Conservation (phyloP, 1,284 basidiomycete species). For the Taiwanofungus camphoratus region DNA sequence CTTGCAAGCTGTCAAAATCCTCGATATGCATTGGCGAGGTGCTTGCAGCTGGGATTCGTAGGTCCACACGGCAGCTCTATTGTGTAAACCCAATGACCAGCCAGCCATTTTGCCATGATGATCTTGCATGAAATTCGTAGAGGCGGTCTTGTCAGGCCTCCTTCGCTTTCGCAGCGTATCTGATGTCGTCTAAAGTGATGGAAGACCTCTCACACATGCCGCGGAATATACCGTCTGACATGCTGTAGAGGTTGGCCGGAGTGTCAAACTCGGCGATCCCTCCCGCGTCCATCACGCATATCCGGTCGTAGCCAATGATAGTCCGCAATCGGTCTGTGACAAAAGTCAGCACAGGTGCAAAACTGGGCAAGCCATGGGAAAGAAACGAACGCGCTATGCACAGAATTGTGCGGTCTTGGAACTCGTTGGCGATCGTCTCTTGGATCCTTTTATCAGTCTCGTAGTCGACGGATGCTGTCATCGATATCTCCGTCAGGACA, state of each 20-base stretch:
- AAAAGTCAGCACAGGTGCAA: conserved; percentile 6
- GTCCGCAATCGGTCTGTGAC: conserved; percentile 75
- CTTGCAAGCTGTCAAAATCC: too few species aligned
- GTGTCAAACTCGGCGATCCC: conserved; percentile 67
- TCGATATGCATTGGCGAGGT: too few species aligned
- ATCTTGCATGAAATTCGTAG: too few species aligned
- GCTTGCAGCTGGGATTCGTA: too few species aligned
- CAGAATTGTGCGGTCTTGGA: conserved; percentile 72
- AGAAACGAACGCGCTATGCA: conserved; percentile 66
- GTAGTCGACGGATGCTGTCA: conserved; percentile 67
- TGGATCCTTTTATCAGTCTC: conserved; percentile 85
- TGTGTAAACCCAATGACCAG: too few species aligned
- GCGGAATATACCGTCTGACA: conserved; percentile 56
- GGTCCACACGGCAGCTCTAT: too few species aligned
- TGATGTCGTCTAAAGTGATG: conserved; percentile 65
- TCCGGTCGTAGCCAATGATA: conserved; percentile 70
- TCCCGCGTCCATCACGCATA: conserved; percentile 73
- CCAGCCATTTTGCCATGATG: too few species aligned
- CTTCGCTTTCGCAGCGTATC: conserved; percentile 31
- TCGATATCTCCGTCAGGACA: conserved; percentile 4
- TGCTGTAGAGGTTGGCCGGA: conserved; percentile 58
- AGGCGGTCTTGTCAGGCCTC: too few species aligned
- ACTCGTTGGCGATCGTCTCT: conserved; percentile 80
- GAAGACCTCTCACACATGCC: conserved; percentile 70
- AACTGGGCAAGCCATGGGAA: background rate